These are phyloP conservation scores for Pyrenophora graminea DNA, from an alignment of 2,329 filamentous ascomycete genomes.

Conservation along the genomic window DNA sequence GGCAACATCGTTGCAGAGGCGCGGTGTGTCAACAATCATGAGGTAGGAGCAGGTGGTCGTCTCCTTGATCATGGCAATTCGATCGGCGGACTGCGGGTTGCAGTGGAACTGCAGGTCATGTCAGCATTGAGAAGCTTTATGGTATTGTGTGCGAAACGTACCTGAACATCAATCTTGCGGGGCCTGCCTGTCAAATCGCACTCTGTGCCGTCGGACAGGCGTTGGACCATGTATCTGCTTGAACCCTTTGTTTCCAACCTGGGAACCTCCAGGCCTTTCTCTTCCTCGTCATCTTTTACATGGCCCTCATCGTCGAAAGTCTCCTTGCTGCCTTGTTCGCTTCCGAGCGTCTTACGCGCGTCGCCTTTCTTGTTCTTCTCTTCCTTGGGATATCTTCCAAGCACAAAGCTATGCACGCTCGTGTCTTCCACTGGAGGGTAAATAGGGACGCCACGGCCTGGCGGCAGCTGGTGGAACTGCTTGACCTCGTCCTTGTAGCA, in stretches of 20 bases:
- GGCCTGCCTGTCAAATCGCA: conserved; percentile 85
- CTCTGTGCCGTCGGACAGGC: conserved; percentile 74
- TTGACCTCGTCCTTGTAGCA: conserved; percentile 87
- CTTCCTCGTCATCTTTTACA: conserved; percentile 27
- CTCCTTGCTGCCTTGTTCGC: conserved; percentile 38
- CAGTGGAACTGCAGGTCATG: conserved; percentile 64
- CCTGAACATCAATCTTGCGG: conserved; percentile 81
- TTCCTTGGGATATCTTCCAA: conserved; percentile 63
- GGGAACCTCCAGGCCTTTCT: conserved; percentile 50
- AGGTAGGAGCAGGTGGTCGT: conserved; percentile 88
- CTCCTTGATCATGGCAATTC: conserved; percentile 92
- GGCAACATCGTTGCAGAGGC: conserved; percentile 83
- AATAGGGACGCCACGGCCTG: conserved; percentile 66
- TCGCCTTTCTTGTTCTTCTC: conserved; percentile 27
- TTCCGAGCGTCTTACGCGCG: conserved; percentile 36
- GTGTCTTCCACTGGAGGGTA: conserved; percentile 79
- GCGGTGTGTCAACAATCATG: conserved; percentile 89
- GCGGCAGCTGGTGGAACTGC: conserved; percentile 84
- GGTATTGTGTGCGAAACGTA: conserved; percentile 25
- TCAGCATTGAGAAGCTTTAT: conserved; percentile 15
- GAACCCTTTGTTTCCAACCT: conserved; percentile 82
- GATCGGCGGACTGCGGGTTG: conserved; percentile 73
- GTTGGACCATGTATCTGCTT: conserved; percentile 83
- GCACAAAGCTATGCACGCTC: conserved; percentile 72
- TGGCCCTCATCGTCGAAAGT: conserved; percentile 37